A percentile compares a stretch with the other conserved stretches of the same genome.
These are phyloP conservation scores for Lactuca saligna DNA, from an alignment of 129 eudicot genomes.

Conservation along the genomic window DNA sequence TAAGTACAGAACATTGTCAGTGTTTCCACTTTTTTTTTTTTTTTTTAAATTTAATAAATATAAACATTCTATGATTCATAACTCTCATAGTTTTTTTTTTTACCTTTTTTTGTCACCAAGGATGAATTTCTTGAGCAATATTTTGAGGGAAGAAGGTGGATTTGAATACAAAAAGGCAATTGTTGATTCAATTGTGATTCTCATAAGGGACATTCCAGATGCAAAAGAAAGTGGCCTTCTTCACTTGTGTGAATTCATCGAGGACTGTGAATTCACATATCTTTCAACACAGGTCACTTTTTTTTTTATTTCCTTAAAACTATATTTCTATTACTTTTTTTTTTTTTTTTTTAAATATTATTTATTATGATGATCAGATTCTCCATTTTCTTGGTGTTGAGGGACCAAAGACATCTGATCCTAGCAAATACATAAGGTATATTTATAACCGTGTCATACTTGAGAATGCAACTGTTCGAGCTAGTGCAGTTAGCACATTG, in stretches of 20 bases:
- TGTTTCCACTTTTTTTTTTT: background rate
- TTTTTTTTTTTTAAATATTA: conserved; percentile 2
- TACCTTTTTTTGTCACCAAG: conserved; percentile 29
- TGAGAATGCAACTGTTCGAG: conserved; percentile 96
- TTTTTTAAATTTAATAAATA: too few relatives aligned
- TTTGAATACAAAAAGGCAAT: conserved; percentile 93
- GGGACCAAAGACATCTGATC: conserved; percentile 97
- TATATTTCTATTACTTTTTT: conserved; percentile 1
- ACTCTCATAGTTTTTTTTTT: background rate
- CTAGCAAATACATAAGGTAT: conserved; percentile 90
- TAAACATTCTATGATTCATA: conserved; percentile 5
- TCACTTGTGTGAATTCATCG: conserved; percentile 94
- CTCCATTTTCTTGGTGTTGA: conserved; percentile 95
- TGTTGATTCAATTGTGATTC: conserved; percentile 87
- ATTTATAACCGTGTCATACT: conserved; percentile 91
- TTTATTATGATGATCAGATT: conserved; percentile 41
- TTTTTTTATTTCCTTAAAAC: background rate
- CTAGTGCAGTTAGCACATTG: conserved; percentile 91
- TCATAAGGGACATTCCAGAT: conserved; percentile 93
- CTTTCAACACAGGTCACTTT: conserved; percentile 81
- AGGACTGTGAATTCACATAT: conserved; percentile 94
- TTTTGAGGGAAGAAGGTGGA: conserved; percentile 95
- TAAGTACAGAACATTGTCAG: conserved; percentile 92
- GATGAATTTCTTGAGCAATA: conserved; percentile 93
- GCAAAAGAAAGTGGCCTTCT: conserved; percentile 92